Percentiles rank a stretch among this genome's conserved stretches.
phyloP scores from a whole-genome alignment of 768 basidiomycete genomes.

The Leccinum aurantiacum region DNA sequence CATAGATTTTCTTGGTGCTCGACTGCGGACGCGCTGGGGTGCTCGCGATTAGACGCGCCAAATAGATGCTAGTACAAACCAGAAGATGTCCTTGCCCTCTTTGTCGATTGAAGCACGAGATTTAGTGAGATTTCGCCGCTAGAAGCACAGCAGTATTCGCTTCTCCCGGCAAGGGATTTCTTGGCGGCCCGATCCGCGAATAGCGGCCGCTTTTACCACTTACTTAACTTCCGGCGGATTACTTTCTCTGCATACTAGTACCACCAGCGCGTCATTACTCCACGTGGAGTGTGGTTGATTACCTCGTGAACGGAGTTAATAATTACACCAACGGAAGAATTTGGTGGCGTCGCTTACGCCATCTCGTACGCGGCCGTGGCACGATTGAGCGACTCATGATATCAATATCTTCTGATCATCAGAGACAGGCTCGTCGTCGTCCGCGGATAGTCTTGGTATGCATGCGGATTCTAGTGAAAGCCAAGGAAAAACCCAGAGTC shows the following conservation, averaged over 20 bases:
- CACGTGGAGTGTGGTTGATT: not conserved
- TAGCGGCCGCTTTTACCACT: not conserved
- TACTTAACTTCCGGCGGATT: not conserved
- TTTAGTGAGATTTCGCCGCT: slow-evolving; percentile 1
- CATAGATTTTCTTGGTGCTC: not conserved
- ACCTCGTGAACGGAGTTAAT: not conserved
- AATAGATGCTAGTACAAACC: not conserved
- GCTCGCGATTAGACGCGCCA: slow-evolving; percentile 9
- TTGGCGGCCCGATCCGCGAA: slow-evolving; percentile 21
- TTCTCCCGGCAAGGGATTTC: slow-evolving; percentile 7
- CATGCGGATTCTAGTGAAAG: not conserved
- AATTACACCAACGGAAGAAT: slow-evolving; percentile 12
- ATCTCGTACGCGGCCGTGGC: not conserved
- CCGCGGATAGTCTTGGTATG: slow-evolving; percentile 10
- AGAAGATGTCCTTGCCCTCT: slow-evolving; percentile 4
- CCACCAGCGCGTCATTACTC: not conserved
- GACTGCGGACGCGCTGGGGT: slow-evolving; percentile 3
- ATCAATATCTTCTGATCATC: not conserved
- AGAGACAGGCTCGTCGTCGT: not conserved
- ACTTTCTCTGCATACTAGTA: not conserved
- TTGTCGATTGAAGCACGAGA: slow-evolving; percentile 9
- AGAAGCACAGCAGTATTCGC: not conserved
- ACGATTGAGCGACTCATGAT: not conserved
- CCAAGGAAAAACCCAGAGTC: slow-evolving; percentile 13
- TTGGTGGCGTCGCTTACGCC: not conserved